Conservation (phyloP, 352 stramenopile genomes). For the Phytophthora kernoviae region DNA sequence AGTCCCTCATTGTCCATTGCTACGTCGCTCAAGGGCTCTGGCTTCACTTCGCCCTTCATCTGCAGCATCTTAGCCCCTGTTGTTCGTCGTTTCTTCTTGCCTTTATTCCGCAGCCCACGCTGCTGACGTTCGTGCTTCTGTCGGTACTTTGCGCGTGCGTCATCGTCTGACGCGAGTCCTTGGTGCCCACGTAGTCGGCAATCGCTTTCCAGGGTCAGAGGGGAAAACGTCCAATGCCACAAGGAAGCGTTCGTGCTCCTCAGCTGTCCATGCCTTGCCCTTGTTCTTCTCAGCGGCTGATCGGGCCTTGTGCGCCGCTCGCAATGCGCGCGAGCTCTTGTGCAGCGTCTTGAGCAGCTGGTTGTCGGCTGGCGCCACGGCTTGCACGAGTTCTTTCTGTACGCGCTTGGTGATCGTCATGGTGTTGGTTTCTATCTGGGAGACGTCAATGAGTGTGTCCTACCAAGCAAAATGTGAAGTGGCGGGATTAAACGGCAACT, state of each 20-base stretch:
- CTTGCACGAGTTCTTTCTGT: constrained; percentile 56
- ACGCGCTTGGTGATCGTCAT: constrained; percentile 70
- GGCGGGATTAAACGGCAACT: not conserved
- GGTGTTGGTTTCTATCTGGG: not conserved
- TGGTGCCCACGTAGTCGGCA: constrained; percentile 59
- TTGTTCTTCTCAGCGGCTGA: constrained; percentile 52
- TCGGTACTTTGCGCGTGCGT: constrained; percentile 79
- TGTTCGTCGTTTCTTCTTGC: constrained; percentile 25
- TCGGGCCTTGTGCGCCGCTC: constrained; percentile 18
- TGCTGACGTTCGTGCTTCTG: constrained; percentile 72
- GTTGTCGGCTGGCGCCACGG: constrained; percentile 33
- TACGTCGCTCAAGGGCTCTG: constrained; percentile 2
- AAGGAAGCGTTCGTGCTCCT: constrained; percentile 65
- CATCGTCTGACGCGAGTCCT: constrained; percentile 93
- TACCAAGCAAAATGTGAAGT: constrained; percentile 28
- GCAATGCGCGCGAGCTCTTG: constrained; percentile 13
- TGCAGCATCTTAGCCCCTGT: constrained; percentile 1
- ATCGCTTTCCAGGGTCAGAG: constrained; percentile 67
- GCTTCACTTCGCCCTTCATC: constrained; percentile 5
- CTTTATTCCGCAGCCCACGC: constrained; percentile 52
- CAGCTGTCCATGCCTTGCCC: constrained; percentile 57
- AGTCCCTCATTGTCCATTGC: not conserved
- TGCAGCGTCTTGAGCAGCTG: constrained; percentile 32
- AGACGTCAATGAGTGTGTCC: not conserved
- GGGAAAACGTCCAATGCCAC: constrained; percentile 59